Evolutionary conservation across 345 rosid genomes (phyloP), one percentile per base, ranked within the genome.

Genomic region (Salix exigua): DNA sequence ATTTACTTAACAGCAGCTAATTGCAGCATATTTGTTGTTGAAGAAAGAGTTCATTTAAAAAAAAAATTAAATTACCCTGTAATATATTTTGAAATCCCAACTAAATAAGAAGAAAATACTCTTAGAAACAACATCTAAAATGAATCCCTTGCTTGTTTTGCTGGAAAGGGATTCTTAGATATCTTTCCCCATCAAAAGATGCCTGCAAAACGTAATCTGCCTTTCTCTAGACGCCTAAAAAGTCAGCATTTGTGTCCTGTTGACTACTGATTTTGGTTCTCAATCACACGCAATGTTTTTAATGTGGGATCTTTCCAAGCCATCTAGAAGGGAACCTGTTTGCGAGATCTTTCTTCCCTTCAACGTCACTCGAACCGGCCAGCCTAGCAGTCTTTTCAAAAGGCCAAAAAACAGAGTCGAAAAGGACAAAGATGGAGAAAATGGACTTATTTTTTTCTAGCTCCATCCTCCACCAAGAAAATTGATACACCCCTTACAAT

Each of bases 241-340:
- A 65, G 70, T 68, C 72, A 48, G 18, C 2, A 12, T 74, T 44
- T 64, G 77, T 42, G 70, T 64, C 70, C 19, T 31, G 51, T 46
- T 46, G 51, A 46, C 14, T 50, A 21, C n/a, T 55, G 12, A 8
- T 55, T 2, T n/a, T 55, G 62, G 8, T 35, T 55, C 3, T n/a
- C 62, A 21, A 55, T 3, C 61, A 8, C 11, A 55, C 61, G 11
- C 61, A 8, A 55, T n/a, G 12, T 12, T 42, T 42, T 42, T 55
- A 1, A 68, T 6, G 18, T 23, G 5, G 71, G 31, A 19, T 23
- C 17, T n/a, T 68, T 23, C 7, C 53, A 11, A 68, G 21, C 13
- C 46, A 2, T 42, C 55, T 42, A 14, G 53, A 12, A 38, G 31
- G 53, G 50, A 23, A 5, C 51, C 71, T 4, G 5, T 23, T 1